phyloP scores from a whole-genome alignment of 2,329 filamentous ascomycete species.

The Fusarium heterosporum region DNA sequence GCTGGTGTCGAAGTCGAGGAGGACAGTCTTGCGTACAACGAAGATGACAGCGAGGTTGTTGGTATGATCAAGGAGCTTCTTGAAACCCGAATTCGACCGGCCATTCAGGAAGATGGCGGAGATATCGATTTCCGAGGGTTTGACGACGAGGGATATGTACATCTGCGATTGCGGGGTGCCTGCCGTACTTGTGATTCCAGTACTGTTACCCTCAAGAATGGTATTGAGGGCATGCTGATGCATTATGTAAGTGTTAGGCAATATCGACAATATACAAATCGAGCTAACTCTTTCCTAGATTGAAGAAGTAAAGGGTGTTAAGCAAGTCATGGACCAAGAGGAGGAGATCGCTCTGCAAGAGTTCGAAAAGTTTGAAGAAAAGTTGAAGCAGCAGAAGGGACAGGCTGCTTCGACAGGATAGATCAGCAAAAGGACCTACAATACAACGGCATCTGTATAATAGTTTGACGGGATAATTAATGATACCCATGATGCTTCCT shows the following conservation, averaged over 20 bases:
- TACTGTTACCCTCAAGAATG: slow-evolving; percentile 96
- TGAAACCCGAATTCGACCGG: slow-evolving; percentile 92
- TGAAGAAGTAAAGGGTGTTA: slow-evolving; percentile 92
- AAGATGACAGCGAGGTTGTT: slow-evolving; percentile 93
- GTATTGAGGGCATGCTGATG: slow-evolving; percentile 99
- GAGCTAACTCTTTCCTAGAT: slow-evolving; percentile 69
- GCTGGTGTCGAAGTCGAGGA: slow-evolving; percentile 57
- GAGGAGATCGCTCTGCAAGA: slow-evolving; percentile 88
- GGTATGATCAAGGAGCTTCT: slow-evolving; percentile 99
- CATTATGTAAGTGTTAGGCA: slow-evolving; percentile 76
- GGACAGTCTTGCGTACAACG: slow-evolving; percentile 84
- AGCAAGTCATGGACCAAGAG: slow-evolving; percentile 90
- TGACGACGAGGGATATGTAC: slow-evolving; percentile 81
- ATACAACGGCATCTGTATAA: slow-evolving; percentile 35
- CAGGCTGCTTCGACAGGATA: slow-evolving; percentile 29
- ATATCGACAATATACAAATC: neutral
- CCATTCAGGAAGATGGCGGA: slow-evolving; percentile 97
- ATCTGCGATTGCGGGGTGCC: slow-evolving; percentile 88
- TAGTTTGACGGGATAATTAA: slow-evolving; percentile 42
- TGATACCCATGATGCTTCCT: slow-evolving; percentile 44
- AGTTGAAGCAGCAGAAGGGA: slow-evolving; percentile 67
- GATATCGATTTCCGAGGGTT: slow-evolving; percentile 97
- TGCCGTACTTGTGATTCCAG: slow-evolving; percentile 97
- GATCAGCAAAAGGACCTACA: neutral
- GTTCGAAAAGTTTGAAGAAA: slow-evolving; percentile 96